Percentiles rank a stretch among this genome's conserved stretches.
These are phyloP conservation scores for Dalbergia oliveri DNA, from an alignment of 306 rosid genomes.

Conservation along the genomic window DNA sequence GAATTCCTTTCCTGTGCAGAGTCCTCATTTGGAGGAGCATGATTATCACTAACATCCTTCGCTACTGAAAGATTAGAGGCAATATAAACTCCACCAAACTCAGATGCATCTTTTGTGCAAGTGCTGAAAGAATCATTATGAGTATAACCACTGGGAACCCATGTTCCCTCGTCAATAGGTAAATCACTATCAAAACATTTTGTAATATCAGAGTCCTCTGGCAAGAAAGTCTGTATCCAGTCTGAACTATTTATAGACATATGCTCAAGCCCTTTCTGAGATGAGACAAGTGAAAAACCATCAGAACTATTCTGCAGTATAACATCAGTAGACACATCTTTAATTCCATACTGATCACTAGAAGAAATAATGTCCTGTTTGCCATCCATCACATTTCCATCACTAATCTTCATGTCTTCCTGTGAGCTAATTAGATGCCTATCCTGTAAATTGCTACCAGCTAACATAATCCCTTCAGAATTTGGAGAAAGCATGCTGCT, in stretches of 20 bases:
- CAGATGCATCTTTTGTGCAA: constrained; percentile 47
- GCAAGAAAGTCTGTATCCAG: constrained; percentile 40
- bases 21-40: constrained; percentile 44
- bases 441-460: constrained; percentile 42
- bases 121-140: constrained; percentile 45
- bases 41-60: constrained; percentile 44
- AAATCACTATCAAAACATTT: constrained; percentile 44
- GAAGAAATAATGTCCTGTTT: constrained; percentile 44
- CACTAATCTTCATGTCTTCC: constrained; percentile 47
- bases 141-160: constrained; percentile 36
- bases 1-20: constrained; percentile 47
- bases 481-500: constrained; percentile 52
- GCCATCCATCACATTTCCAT: constrained; percentile 43
- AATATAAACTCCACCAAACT: constrained; percentile 44
- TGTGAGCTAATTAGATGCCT: constrained; percentile 36
- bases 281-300: constrained; percentile 47
- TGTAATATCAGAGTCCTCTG: constrained; percentile 47
- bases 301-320: constrained; percentile 51
- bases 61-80: constrained; percentile 42
- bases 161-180: constrained; percentile 45
- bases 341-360: constrained; percentile 36
- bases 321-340: constrained; percentile 42
- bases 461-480: constrained; percentile 39
- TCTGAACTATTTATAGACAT: constrained; percentile 30
- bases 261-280: constrained; percentile 41